These are phyloP conservation scores for Cantharellus anzutake DNA, from an alignment of 768 basidiomycete genomes.

Conservation along the genomic window DNA sequence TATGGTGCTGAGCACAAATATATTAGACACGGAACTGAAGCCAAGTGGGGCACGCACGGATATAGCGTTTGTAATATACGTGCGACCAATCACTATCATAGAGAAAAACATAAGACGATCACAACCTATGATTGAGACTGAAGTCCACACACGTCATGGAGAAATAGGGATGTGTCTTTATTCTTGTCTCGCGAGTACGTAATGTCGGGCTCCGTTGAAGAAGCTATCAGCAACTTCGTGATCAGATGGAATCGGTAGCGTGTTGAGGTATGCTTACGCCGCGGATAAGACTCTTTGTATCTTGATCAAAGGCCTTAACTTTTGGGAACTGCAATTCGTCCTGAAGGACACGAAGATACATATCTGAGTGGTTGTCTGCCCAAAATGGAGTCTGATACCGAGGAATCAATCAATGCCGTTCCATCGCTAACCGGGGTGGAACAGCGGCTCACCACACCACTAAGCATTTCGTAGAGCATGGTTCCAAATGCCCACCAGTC, in stretches of 20 bases:
- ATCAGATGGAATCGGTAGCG: not conserved
- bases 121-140: conserved; percentile 3
- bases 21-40: conserved; percentile 1
- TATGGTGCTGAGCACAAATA: conserved; percentile 48
- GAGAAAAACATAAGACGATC: conserved; percentile 7
- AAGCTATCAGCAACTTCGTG: conserved; percentile 29
- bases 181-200: conserved; percentile 78
- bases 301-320: conserved; percentile 79
- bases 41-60: conserved; percentile 50
- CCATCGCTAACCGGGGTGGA: not conserved
- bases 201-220: conserved; percentile 85
- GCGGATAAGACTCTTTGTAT: conserved; percentile 87
- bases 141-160: conserved; percentile 56
- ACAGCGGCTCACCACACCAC: conserved; percentile 54
- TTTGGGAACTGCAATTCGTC: conserved; percentile 80
- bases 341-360: conserved; percentile 89
- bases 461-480: conserved; percentile 94
- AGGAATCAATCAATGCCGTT: conserved; percentile 15
- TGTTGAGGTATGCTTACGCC: conserved; percentile 20
- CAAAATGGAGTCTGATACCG: conserved; percentile 45
- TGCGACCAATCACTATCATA: conserved; percentile 70
- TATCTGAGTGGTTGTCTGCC: conserved; percentile 87
- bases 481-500: conserved; percentile 99
- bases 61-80: conserved; percentile 87
- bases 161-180: conserved; percentile 91